Base-by-base conservation (phyloP, 495 filamentous ascomycete genomes). In the Penicillium daleae region DNA sequence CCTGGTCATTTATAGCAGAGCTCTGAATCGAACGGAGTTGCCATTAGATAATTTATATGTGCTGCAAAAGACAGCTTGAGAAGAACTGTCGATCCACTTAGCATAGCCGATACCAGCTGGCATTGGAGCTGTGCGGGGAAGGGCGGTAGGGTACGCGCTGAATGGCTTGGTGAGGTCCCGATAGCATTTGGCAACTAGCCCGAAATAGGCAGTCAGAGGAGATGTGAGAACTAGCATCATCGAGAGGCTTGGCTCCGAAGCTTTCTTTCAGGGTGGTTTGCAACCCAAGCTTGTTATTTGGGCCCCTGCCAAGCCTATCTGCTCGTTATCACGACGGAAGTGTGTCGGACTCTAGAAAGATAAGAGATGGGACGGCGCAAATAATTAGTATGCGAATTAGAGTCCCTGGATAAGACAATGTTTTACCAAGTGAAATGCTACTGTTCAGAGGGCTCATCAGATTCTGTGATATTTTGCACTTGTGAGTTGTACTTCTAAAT, bases 201-300 rank as follows among this genome's bases (percentile, higher is more conserved):
- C 63, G 0, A 52, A 62, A 56, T 53, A 49, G 63, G 63, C 51
- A 66, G 53, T 7, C 55, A 6, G 53, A 66, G 39, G 63, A 66
- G 59, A 66, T 65, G 55, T 21, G 12, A 57, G 6, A 26, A 53
- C 8, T 42, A 52, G 17, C 51, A 29, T 33, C 31, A 54, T 54
- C 29, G n/a, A 35, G n/a, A 8, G 29, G 29, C 1, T 35, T 21
- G 19, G 29, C 29, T 22, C 13, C 1, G 9, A 1, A n/a, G 2
- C 17, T 9, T 31, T 35, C 21, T 24, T 4, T 7, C 12, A n/a
- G 17, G 4, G 26, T 21, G 29, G 7, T 19, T 32, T 19, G 10
- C 51, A 21, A 21, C 9, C 24, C 24, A 29, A 27, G 7, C 24
- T 49, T 50, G 26, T 21, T 6, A 24, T 29, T 29, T 13, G 42